Evolutionary conservation across 148 eudicot genomes (phyloP).

Genomic region (Fagopyrum tataricum): DNA sequence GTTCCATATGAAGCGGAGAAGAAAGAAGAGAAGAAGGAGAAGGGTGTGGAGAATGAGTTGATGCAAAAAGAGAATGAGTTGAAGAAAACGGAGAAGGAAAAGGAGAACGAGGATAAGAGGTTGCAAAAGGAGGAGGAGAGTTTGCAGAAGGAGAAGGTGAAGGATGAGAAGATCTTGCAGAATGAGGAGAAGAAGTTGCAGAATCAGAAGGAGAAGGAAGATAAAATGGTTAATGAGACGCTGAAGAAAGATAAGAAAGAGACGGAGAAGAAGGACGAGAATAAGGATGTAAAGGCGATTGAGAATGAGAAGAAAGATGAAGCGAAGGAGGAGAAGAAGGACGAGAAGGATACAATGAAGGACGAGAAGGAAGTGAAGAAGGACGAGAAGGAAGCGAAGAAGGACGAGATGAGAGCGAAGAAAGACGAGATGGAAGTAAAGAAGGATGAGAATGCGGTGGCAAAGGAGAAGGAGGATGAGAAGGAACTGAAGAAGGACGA

Average conservation of each 20-base stretch:
- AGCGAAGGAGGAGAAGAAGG: no score
- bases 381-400: neutral
- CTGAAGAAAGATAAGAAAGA: neutral
- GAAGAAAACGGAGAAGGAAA: neutral
- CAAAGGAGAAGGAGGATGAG: neutral
- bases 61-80: neutral
- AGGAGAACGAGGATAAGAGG: neutral
- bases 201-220: neutral
- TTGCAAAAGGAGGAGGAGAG: neutral
- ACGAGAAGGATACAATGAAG: no score
- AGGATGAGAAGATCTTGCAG: neutral
- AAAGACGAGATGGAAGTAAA: no score
- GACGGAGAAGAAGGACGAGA: neutral
- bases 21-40: neutral
- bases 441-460: no score
- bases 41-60: neutral
- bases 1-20: neutral
- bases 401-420: neutral
- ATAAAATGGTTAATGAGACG: neutral
- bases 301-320: neutral
- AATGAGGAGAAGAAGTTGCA: neutral
- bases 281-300: no score
- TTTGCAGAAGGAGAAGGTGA: neutral
- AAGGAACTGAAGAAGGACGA: neutral
- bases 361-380: neutral